Evolutionary conservation across 139 green algal genomes (phyloP).

Genomic region (Chlorella sp.): DNA sequence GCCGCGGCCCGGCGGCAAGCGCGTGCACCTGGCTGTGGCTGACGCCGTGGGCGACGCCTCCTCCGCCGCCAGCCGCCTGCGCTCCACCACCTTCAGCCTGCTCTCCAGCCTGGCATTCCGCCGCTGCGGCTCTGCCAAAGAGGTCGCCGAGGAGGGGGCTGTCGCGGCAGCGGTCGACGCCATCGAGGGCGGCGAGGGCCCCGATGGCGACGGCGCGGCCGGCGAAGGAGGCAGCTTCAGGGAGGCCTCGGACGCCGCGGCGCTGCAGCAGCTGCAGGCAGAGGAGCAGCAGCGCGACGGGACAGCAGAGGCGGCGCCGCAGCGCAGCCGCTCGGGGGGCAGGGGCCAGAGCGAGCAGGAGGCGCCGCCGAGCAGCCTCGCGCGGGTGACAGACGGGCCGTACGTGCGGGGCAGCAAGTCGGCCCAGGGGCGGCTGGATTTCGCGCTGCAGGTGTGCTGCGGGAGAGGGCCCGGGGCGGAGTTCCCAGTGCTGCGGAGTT

Average conservation of each 20-base stretch:
- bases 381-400: conserved; percentile 15
- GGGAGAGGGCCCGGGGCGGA: background rate
- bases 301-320: no score
- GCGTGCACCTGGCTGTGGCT: conserved; percentile 59
- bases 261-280: no score
- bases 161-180: conserved; percentile 7
- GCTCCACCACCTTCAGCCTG: conserved; percentile 28
- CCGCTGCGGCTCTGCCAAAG: conserved; percentile 5
- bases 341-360: no score
- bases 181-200: background rate
- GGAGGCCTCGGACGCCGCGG: background rate
- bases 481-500: no score
- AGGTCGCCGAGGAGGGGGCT: background rate
- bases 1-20: conserved; percentile 41
- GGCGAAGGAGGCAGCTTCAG: background rate
- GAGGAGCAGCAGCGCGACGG: no score
- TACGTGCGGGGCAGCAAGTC: background rate
- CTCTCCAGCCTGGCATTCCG: conserved; percentile 24
- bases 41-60: conserved; percentile 47
- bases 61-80: conserved; percentile 35
- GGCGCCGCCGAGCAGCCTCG: no score
- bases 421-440: conserved; percentile 53
- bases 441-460: conserved; percentile 58
- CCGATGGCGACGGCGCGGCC: no score
- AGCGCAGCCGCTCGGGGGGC: no score